These are phyloP conservation scores for Pestalotiopsis sp. DNA, from an alignment of 2,329 filamentous ascomycete genomes.

Conservation along the genomic window DNA sequence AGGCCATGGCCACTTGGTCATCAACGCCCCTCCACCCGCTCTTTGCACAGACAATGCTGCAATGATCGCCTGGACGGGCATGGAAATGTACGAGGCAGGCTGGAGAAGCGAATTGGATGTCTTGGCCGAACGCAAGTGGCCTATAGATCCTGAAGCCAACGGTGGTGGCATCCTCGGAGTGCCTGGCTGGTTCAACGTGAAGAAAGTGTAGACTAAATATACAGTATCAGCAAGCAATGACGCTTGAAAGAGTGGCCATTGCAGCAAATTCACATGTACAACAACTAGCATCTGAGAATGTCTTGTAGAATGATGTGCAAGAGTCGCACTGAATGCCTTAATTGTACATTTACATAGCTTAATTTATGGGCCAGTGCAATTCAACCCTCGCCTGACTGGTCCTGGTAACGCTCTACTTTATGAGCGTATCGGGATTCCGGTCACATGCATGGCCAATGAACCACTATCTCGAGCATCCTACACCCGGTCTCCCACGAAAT, in stretches of 20 bases:
- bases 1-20: constrained; percentile 60
- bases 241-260: neutral
- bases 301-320: neutral
- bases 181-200: constrained; percentile 43
- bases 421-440: neutral
- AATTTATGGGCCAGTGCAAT: constrained; percentile 18
- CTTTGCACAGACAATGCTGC: constrained; percentile 95
- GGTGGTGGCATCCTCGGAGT: constrained; percentile 62
- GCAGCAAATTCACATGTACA: neutral
- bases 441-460: neutral
- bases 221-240: neutral
- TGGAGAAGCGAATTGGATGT: constrained; percentile 66
- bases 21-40: constrained; percentile 74
- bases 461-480: constrained; percentile 1
- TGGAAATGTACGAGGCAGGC: constrained; percentile 88
- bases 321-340: constrained; percentile 15
- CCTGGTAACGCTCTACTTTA: constrained; percentile 19
- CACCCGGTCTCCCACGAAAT: constrained; percentile 51
- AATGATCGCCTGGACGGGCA: constrained; percentile 94
- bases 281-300: neutral
- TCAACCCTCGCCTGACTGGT: constrained; percentile 8
- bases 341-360: constrained; percentile 27
- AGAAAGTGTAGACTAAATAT: neutral
- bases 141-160: constrained; percentile 63
- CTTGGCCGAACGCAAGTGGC: constrained; percentile 70